phyloP scores from a whole-genome alignment of 192 early-diverging fungal species.

The Linnemannia schmuckeri region DNA sequence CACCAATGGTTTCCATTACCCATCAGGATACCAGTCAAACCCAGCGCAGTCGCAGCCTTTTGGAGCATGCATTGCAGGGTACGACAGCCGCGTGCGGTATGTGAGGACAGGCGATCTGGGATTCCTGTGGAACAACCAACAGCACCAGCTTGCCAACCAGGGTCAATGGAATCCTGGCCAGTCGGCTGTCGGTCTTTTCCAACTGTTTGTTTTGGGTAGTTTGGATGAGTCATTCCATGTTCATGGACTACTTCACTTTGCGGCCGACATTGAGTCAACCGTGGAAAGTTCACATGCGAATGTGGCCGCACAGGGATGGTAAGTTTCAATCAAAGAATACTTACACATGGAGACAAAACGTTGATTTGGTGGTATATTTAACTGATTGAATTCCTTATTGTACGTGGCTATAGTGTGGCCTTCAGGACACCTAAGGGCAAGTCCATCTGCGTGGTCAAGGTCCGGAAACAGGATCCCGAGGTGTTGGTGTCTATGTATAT shows the following conservation, averaged over 20 bases:
- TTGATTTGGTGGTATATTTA: not conserved
- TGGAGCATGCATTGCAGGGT: conserved; percentile 67
- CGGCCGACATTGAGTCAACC: conserved; percentile 80
- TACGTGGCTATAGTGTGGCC: conserved; percentile 11
- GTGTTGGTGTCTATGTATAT: conserved; percentile 52
- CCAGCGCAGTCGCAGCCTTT: conserved; percentile 42
- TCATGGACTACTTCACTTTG: conserved; percentile 78
- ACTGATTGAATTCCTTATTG: not conserved
- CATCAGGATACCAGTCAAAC: conserved; percentile 26
- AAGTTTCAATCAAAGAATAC: not conserved
- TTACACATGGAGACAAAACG: not conserved
- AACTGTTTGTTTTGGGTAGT: conserved; percentile 82
- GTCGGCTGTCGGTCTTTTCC: conserved; percentile 23
- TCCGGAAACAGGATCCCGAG: conserved; percentile 41
- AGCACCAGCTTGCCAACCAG: conserved; percentile 28
- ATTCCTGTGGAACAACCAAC: conserved; percentile 81
- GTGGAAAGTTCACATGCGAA: conserved; percentile 70
- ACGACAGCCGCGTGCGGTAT: conserved; percentile 69
- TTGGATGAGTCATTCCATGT: conserved; percentile 77
- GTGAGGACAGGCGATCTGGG: conserved; percentile 87
- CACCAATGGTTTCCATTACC: conserved; percentile 55
- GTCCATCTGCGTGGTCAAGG: conserved; percentile 37
- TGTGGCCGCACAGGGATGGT: conserved; percentile 49
- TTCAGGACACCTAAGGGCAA: conserved; percentile 37
- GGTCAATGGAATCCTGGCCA: not conserved